Conservation (phyloP, 2,329 filamentous ascomycete genomes). For the Curvularia lunata region DNA sequence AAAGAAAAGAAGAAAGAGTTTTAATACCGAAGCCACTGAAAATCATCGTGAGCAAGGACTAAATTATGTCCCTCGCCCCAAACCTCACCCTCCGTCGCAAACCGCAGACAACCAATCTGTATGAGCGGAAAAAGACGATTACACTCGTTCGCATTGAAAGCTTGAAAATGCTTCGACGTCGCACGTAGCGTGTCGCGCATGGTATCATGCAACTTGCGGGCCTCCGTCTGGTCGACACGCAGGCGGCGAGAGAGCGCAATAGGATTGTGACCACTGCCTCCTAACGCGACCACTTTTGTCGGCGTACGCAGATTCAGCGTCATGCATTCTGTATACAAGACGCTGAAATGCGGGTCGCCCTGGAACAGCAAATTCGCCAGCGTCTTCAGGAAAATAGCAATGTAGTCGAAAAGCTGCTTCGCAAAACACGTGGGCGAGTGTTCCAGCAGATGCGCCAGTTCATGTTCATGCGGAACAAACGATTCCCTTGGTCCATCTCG, state of each 20-base stretch:
- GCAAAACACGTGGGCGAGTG: slow-evolving; percentile 37
- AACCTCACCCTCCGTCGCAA: slow-evolving; percentile 35
- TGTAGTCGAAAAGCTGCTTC: slow-evolving; percentile 40
- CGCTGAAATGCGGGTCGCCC: slow-evolving; percentile 27
- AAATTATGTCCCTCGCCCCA: slow-evolving; percentile 41
- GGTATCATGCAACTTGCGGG: slow-evolving; percentile 27
- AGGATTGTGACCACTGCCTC: slow-evolving; percentile 21
- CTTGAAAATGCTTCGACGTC: slow-evolving; percentile 34
- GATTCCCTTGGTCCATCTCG: slow-evolving; percentile 15
- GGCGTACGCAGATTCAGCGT: slow-evolving; percentile 39
- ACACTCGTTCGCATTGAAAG: slow-evolving; percentile 34
- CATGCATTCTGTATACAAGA: slow-evolving; percentile 37
- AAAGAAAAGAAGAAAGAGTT: too few species aligned
- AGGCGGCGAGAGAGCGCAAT: slow-evolving; percentile 26
- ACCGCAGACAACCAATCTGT: slow-evolving; percentile 36
- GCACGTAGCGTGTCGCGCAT: slow-evolving; percentile 39
- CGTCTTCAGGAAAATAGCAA: slow-evolving; percentile 39
- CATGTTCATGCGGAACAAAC: slow-evolving; percentile 33
- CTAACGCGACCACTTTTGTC: slow-evolving; percentile 26
- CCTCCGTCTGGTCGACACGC: slow-evolving; percentile 28
- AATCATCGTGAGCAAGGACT: slow-evolving; percentile 39
- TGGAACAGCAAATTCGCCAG: slow-evolving; percentile 33
- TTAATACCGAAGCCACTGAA: slow-evolving; percentile 40
- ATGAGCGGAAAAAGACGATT: slow-evolving; percentile 35
- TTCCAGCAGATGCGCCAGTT: slow-evolving; percentile 34